Evolutionary conservation across 495 filamentous ascomycete genomes (phyloP).

Genomic region (Aspergillus olivimuriae): DNA sequence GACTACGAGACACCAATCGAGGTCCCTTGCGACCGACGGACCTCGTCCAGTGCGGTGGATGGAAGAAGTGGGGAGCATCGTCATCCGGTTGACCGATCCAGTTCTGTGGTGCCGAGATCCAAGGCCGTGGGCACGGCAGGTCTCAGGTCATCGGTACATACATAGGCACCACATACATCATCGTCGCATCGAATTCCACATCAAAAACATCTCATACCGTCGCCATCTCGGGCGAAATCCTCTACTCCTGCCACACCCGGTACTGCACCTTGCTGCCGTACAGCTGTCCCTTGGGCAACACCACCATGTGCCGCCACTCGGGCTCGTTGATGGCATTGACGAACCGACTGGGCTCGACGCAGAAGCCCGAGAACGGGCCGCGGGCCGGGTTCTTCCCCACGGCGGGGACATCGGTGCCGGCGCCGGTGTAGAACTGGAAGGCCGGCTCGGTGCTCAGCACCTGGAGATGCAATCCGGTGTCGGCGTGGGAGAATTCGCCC

Average conservation of each 20-base stretch:
- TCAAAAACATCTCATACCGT: neutral
- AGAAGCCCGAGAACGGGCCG: slow-evolving; percentile 66
- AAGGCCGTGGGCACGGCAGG: slow-evolving; percentile 1
- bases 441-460: slow-evolving; percentile 86
- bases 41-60: no score
- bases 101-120: slow-evolving; percentile 8
- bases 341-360: slow-evolving; percentile 84
- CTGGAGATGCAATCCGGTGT: slow-evolving; percentile 69
- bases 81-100: neutral
- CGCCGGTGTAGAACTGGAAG: slow-evolving; percentile 94
- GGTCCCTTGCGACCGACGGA: no score
- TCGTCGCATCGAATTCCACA: no score
- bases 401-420: slow-evolving; percentile 69
- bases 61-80: no score
- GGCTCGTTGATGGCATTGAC: slow-evolving; percentile 80
- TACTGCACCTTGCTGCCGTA: slow-evolving; percentile 78
- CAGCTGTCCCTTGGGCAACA: slow-evolving; percentile 70
- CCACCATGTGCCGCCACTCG: slow-evolving; percentile 69
- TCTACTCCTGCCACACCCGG: slow-evolving; percentile 68
- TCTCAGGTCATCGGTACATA: neutral
- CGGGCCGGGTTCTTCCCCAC: slow-evolving; percentile 59
- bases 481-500: slow-evolving; percentile 62
- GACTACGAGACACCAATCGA: no score
- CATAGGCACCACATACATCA: neutral
- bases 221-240: slow-evolving; percentile 4